These are phyloP conservation scores for Starmerella ratchasimensis DNA, from an alignment of 805 yeast species.

Conservation along the genomic window DNA sequence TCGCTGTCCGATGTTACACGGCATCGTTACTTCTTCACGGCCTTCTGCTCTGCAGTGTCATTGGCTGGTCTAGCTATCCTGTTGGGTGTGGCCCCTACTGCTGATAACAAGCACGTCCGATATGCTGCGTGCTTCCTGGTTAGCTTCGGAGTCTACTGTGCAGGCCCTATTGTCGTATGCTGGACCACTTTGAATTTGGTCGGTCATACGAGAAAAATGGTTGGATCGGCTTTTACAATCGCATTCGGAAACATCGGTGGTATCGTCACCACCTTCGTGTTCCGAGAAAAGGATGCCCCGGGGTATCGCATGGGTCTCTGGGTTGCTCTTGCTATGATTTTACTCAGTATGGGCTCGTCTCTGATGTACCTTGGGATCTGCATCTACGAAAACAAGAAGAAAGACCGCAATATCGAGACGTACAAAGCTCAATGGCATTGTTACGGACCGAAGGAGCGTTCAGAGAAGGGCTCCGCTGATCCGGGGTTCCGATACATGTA, in stretches of 20 bases:
- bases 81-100: slow-evolving; percentile 30
- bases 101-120: slow-evolving; percentile 30
- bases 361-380: slow-evolving; percentile 28
- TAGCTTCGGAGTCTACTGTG: slow-evolving; percentile 46
- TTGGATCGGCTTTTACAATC: slow-evolving; percentile 47
- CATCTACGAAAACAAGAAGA: slow-evolving; percentile 20
- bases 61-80: slow-evolving; percentile 45
- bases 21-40: slow-evolving; percentile 26
- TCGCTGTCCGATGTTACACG: slow-evolving; percentile 42
- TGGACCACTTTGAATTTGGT: slow-evolving; percentile 50
- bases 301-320: slow-evolving; percentile 41
- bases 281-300: slow-evolving; percentile 44
- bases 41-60: slow-evolving; percentile 21
- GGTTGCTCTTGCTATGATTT: slow-evolving; percentile 36
- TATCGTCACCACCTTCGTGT: slow-evolving; percentile 46
- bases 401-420: slow-evolving; percentile 19
- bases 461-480: slow-evolving; percentile 23
- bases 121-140: slow-evolving; percentile 52
- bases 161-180: slow-evolving; percentile 56
- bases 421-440: slow-evolving; percentile 20
- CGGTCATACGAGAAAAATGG: slow-evolving; percentile 48
- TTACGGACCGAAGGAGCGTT: slow-evolving; percentile 17
- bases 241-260: slow-evolving; percentile 68
- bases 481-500: slow-evolving; percentile 25
- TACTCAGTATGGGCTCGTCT: slow-evolving; percentile 30